Evolutionary conservation across 2,329 filamentous ascomycete genomes (phyloP), one percentile per base, ranked within the genome.

Genomic region (Basipetospora chlamydospora): DNA sequence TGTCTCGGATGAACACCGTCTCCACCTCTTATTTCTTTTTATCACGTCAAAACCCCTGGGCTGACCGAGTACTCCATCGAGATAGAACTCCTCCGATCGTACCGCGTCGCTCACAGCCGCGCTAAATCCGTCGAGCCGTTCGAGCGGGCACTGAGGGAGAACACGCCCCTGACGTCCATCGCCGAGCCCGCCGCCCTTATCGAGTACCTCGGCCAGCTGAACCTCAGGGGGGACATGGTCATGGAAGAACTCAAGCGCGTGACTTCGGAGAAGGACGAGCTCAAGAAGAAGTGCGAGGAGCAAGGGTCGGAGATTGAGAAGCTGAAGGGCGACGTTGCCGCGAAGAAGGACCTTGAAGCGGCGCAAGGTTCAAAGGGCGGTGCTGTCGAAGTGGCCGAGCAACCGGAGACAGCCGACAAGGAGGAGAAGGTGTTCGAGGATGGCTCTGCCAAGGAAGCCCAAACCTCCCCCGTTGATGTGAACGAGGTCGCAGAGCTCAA

Each of bases 191-290:
- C 75, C 37, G 80, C 86, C 2, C 66, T 98, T 23, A 72, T 86
- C 6, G 88, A 96, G 56, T 98, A 95, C 50, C 66, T 98, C 20
- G 85, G 80, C 46, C 85, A 95, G 55, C 60, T 93, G 28, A 88
- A 78, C 42, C 57, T 87, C 37, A 88, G 92, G 51, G 78, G 79
- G 28, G 84, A 93, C 48, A 92, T 98, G 82, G 77, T 93, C 3
- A 78, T 92, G 72, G 81, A 93, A 31, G 90, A 98, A 57, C 65
- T 95, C 39, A 95, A 92, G 59, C 70, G 85, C 10, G 76, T 96
- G 0, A 80, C 85, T 0, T 70, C 71, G 3, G 87, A 96, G 51
- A 79, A 81, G 41, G 84, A 94, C 42, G 73, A 76, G 12, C 66
- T 81, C 42, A 88, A 85, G 54, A 81, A 79, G 57, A 85, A 82